Evolutionary conservation across 192 early-diverging fungal genomes (phyloP), one percentile per base, ranked within the genome.

Genomic region (Haplosporangium gracile): DNA sequence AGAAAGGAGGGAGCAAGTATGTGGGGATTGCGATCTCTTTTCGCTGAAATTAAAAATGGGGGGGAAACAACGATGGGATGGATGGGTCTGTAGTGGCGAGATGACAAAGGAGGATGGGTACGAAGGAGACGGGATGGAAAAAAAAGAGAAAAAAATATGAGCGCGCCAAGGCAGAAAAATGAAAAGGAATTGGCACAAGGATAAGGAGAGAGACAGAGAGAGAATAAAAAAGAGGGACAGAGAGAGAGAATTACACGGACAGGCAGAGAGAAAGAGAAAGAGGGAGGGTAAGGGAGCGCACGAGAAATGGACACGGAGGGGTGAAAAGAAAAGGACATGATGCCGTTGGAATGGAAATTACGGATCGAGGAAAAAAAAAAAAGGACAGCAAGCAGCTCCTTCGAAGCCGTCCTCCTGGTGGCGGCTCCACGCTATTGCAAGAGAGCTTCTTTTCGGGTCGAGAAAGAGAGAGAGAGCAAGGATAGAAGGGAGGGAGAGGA

Each of bases 301-400:
- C n/a, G 60, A 65, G 60, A 65, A 65, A 65, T 65, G 60, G 60
- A 65, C 60, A 65, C 60, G 60, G 60, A 65, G 60, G 60, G 60
- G 24, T n/a, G 29, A 29, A 63, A 65, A 65, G 29, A 13, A 65
- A 24, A 65, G 60, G 26, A 29, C 32, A 29, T 32, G 60, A 10
- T 65, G 29, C 70, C 40, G 36, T 78, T 78, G 53, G 10, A 39
- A 42, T 39, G 77, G 69, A 71, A 78, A 72, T 74, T 51, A 78
- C 70, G 77, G 77, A 78, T 78, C 77, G 70, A 71, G 51, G 29
- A n/a, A 45, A 42, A 70, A 15, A 45, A 63, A 32, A 65, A 65
- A 65, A 32, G 29, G 26, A 65, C 11, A 29, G 26, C 60, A 32
- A 65, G 26, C 60, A 65, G 60, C 60, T 65, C 60, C 5, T 26